phyloP scores from a whole-genome alignment of 306 rosid species.

The Corylus americana region DNA sequence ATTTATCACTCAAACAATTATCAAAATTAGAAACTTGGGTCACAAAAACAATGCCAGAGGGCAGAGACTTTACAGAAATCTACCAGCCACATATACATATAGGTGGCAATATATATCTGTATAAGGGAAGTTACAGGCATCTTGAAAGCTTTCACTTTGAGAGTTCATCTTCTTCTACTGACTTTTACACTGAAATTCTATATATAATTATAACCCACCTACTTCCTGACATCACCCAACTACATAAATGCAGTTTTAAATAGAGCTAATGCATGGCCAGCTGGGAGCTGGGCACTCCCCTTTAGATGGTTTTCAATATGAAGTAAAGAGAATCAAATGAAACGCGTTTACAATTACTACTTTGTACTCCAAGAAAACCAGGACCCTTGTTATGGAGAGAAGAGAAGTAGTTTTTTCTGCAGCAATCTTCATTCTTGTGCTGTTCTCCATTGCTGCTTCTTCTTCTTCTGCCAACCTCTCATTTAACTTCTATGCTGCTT shows the following conservation, averaged over 20 bases:
- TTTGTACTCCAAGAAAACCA: conserved; percentile 5
- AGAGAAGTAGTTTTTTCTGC: conserved; percentile 20
- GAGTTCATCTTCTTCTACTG: neutral
- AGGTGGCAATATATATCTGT: neutral
- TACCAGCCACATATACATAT: neutral
- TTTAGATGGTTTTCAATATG: conserved; percentile 13
- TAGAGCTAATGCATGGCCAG: conserved; percentile 14
- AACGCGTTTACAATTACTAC: neutral
- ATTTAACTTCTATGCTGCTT: conserved; percentile 60
- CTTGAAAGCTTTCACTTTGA: conserved; percentile 28
- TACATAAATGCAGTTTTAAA: conserved; percentile 62
- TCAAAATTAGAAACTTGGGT: too few species aligned
- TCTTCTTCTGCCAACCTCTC: conserved; percentile 52
- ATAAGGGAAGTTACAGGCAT: neutral
- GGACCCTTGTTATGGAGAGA: conserved; percentile 50
- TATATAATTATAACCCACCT: conserved; percentile 32
- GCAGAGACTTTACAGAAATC: neutral
- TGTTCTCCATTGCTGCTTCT: conserved; percentile 29
- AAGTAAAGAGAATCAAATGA: conserved; percentile 6
- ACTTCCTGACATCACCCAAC: conserved; percentile 69
- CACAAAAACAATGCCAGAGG: too few species aligned
- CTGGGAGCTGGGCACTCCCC: neutral
- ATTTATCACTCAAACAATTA: too few species aligned
- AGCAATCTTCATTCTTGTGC: conserved; percentile 22
- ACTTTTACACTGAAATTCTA: conserved; percentile 8